Percentiles rank a stretch among this genome's conserved stretches.
Evolutionary conservation across 805 yeast genomes (phyloP).

Genomic region (Lachancea cidri): DNA sequence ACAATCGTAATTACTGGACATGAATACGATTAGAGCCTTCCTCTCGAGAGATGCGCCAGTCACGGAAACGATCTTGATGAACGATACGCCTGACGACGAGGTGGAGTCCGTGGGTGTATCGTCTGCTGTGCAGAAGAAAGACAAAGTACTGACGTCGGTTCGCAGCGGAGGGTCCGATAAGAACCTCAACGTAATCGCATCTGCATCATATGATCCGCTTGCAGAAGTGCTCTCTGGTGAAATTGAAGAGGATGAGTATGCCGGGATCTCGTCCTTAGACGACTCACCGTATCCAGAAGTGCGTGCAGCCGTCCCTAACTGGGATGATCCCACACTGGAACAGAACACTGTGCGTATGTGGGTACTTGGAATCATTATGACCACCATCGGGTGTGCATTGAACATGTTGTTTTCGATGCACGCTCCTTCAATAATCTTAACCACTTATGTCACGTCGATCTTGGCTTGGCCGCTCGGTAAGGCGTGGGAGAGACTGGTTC

Average conservation of each 20-base stretch:
- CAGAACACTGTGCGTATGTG: slow-evolving; percentile 49
- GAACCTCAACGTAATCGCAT: background rate
- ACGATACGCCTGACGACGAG: background rate
- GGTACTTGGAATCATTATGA: slow-evolving; percentile 46
- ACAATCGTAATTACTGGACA: no score
- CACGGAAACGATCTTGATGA: slow-evolving; percentile 7
- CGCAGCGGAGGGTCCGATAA: slow-evolving; percentile 1
- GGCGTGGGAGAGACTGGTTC: slow-evolving; percentile 38
- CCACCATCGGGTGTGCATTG: slow-evolving; percentile 51
- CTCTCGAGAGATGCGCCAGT: slow-evolving; percentile 9
- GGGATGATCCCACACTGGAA: slow-evolving; percentile 42
- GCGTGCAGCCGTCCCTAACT: slow-evolving; percentile 43
- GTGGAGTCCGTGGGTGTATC: slow-evolving; percentile 2
- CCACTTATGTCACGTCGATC: slow-evolving; percentile 50
- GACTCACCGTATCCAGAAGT: slow-evolving; percentile 61
- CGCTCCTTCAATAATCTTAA: slow-evolving; percentile 46
- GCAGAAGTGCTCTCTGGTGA: background rate
- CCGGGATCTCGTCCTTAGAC: slow-evolving; percentile 15
- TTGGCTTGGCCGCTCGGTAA: slow-evolving; percentile 56
- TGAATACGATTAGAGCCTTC: slow-evolving; percentile 4
- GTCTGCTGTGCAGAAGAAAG: slow-evolving; percentile 3
- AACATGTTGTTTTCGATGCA: slow-evolving; percentile 57
- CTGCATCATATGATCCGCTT: background rate
- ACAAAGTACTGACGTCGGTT: slow-evolving; percentile 1
- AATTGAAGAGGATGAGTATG: background rate